Evolutionary conservation across 176 grass and related monocot species (phyloP).

Genomic region (Eleusine coracana): DNA sequence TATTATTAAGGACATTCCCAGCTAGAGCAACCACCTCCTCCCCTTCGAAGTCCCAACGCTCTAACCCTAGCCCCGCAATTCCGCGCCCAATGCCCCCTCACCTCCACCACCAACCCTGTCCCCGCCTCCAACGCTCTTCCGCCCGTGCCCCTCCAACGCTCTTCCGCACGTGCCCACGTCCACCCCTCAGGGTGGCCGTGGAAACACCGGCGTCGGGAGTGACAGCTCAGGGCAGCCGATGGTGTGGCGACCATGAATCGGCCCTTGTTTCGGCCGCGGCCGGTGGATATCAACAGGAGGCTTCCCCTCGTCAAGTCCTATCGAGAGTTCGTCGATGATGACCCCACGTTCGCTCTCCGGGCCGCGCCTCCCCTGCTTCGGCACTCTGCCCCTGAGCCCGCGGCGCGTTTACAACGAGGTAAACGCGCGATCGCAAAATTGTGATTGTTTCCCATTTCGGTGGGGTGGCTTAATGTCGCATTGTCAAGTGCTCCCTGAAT

Average conservation of each 20-base stretch:
- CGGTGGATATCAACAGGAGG: conserved; percentile 90
- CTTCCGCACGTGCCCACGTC: not conserved
- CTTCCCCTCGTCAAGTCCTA: conserved; percentile 73
- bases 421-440: not conserved
- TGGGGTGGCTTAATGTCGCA: not conserved
- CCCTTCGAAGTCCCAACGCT: not conserved
- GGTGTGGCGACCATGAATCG: conserved; percentile 68
- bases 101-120: not conserved
- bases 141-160: not conserved
- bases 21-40: conserved; percentile 31
- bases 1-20: no score
- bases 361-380: not conserved
- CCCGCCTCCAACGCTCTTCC: not conserved
- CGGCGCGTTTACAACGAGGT: conserved; percentile 31
- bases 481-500: not conserved
- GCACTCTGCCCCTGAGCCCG: conserved; percentile 27
- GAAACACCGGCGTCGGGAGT: not conserved
- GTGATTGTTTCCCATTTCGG: not conserved
- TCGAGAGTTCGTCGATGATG: conserved; percentile 87
- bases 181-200: not conserved
- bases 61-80: conserved; percentile 29
- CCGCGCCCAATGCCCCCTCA: not conserved
- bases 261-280: conserved; percentile 80
- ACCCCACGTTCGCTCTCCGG: conserved; percentile 26
- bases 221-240: conserved; percentile 24